Conservation (phyloP, 78 protist genomes). For the Monocercomonoides exilis region DNA sequence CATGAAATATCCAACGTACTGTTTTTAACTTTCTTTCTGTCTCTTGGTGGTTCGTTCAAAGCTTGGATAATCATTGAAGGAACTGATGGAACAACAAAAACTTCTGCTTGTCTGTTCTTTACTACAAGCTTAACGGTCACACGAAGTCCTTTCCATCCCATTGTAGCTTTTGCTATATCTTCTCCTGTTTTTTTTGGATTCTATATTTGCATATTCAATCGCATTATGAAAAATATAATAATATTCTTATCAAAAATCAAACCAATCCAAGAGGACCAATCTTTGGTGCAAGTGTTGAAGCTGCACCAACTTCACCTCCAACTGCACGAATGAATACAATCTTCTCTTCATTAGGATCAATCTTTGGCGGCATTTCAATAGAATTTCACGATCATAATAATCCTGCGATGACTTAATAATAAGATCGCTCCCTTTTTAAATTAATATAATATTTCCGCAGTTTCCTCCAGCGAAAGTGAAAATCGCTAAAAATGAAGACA, state of each 20-base stretch:
- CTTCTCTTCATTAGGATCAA: slow-evolving; percentile 48
- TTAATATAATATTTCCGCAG: slow-evolving; percentile 20
- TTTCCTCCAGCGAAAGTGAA: too few species aligned
- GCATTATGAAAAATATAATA: slow-evolving; percentile 96
- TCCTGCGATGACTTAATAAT: too few species aligned
- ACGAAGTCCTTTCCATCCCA: slow-evolving; percentile 89
- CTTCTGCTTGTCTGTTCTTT: slow-evolving; percentile 90
- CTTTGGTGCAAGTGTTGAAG: too few species aligned
- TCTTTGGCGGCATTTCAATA: slow-evolving; percentile 75
- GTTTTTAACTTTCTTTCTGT: slow-evolving; percentile 97
- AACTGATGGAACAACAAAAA: slow-evolving; percentile 90
- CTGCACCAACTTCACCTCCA: too few species aligned
- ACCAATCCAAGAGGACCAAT: too few species aligned
- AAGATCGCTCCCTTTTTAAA: too few species aligned
- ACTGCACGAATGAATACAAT: slow-evolving; percentile 77
- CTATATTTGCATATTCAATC: slow-evolving; percentile 74
- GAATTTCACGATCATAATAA: too few species aligned
- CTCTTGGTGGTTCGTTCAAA: slow-evolving; percentile 97
- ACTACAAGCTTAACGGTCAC: slow-evolving; percentile 80
- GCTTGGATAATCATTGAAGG: slow-evolving; percentile 86
- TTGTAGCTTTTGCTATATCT: slow-evolving; percentile 90
- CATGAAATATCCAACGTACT: slow-evolving; percentile 5
- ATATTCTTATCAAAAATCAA: slow-evolving; percentile 80
- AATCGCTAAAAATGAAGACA: too few species aligned
- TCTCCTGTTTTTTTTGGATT: slow-evolving; percentile 97